A percentile compares a stretch with the other conserved stretches of the same genome.
Conservation (phyloP, 2,329 filamentous ascomycete genomes). For the Conoideocrella luteorostrata region DNA sequence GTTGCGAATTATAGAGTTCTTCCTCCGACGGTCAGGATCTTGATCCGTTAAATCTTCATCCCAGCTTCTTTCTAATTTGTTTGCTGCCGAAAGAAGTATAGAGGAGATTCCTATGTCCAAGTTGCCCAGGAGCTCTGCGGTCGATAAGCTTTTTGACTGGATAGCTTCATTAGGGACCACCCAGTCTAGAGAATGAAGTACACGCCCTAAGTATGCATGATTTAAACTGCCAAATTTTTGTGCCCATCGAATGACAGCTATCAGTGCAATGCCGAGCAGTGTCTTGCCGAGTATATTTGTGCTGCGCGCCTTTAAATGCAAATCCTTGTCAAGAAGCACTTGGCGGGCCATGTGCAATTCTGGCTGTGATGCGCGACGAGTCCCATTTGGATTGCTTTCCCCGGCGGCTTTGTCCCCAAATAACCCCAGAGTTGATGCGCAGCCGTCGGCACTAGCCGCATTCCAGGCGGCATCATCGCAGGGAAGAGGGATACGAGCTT, state of each 20-base stretch:
- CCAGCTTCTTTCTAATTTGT: constrained; percentile 4
- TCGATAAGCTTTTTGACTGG: too few relatives aligned
- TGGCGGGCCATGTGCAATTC: constrained; percentile 56
- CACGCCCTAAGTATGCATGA: neutral
- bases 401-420: constrained; percentile 39
- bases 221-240: constrained; percentile 16
- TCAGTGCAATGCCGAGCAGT: constrained; percentile 37
- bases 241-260: constrained; percentile 50
- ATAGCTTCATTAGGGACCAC: constrained; percentile 56
- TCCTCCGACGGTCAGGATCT: neutral
- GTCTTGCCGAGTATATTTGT: constrained; percentile 4
- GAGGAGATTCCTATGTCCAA: neutral
- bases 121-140: neutral
- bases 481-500: constrained; percentile 62
- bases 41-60: neutral
- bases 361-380: constrained; percentile 38
- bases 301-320: constrained; percentile 3
- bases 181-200: constrained; percentile 40
- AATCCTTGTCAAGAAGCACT: constrained; percentile 49
- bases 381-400: constrained; percentile 55
- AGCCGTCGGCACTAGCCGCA: constrained; percentile 50
- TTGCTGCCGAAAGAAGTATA: constrained; percentile 3
- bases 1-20: neutral
- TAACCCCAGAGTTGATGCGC: constrained; percentile 59
- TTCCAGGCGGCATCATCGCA: constrained; percentile 71